A percentile compares a stretch with the other conserved stretches of the same genome.
Conservation (phyloP, 164 flowering plant genomes). For the Berberis vulgaris region DNA sequence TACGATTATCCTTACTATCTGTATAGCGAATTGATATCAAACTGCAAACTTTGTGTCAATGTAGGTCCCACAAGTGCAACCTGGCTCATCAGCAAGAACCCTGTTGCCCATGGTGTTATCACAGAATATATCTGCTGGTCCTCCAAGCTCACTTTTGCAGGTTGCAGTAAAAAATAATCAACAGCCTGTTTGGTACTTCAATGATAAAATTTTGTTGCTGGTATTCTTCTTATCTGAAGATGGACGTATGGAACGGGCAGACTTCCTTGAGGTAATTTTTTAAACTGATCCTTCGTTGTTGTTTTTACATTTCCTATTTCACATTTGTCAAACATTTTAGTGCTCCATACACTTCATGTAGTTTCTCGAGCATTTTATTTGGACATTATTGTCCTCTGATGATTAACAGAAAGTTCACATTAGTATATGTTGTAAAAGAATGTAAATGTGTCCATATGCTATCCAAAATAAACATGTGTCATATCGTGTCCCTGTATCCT, state of each 20-base stretch:
- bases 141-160: slow-evolving; percentile 81
- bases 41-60: background rate
- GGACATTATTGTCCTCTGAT: too few species aligned
- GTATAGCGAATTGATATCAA: background rate
- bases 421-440: too few species aligned
- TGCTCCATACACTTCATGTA: background rate
- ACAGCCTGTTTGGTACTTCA: slow-evolving; percentile 99
- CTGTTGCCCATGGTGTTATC: slow-evolving; percentile 86
- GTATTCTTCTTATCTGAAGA: slow-evolving; percentile 77
- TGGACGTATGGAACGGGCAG: slow-evolving; percentile 87
- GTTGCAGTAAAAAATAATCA: slow-evolving; percentile 94
- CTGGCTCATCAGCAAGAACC: slow-evolving; percentile 67
- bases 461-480: too few species aligned
- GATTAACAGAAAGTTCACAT: too few species aligned
- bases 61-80: slow-evolving; percentile 82
- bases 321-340: background rate
- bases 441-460: too few species aligned
- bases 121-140: slow-evolving; percentile 78
- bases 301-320: background rate
- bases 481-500: too few species aligned
- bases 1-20: background rate
- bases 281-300: background rate
- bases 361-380: too few species aligned
- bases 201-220: slow-evolving; percentile 56
- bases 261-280: slow-evolving; percentile 74